These are phyloP conservation scores for Priceomyces castillae DNA, from an alignment of 805 yeast species.

Conservation along the genomic window DNA sequence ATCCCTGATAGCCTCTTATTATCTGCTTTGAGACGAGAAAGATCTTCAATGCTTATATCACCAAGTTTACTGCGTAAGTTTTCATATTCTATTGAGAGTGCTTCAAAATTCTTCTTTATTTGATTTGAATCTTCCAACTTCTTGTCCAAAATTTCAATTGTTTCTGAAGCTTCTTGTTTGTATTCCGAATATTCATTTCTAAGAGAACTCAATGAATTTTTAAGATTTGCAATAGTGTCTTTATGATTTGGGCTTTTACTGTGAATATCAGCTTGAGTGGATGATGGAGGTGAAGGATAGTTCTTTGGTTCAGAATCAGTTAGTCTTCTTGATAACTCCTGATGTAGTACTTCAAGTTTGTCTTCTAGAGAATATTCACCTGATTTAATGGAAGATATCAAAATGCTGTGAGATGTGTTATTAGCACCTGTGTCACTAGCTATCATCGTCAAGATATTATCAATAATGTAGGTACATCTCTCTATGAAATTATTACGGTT, in stretches of 20 bases:
- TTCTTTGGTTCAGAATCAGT: constrained; percentile 4
- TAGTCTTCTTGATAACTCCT: constrained; percentile 11
- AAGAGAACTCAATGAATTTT: constrained; percentile 20
- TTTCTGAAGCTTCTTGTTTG: constrained; percentile 16
- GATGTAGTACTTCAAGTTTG: not conserved
- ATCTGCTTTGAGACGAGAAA: constrained; percentile 13
- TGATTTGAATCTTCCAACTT: constrained; percentile 23
- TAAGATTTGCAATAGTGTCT: constrained; percentile 18
- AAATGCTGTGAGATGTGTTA: constrained; percentile 14
- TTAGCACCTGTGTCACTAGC: constrained; percentile 18
- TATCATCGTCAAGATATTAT: constrained; percentile 17
- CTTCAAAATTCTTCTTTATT: constrained; percentile 19
- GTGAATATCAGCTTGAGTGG: constrained; percentile 6
- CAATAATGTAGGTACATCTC: constrained; percentile 13
- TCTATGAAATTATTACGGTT: constrained; percentile 12
- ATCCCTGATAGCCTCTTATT: constrained; percentile 17
- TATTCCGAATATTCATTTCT: constrained; percentile 20
- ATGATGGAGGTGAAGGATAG: constrained; percentile 14
- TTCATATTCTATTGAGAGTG: constrained; percentile 11
- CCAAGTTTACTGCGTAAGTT: not conserved
- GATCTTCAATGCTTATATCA: constrained; percentile 3
- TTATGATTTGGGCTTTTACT: constrained; percentile 7
- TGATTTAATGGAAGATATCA: constrained; percentile 14
- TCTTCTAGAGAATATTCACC: constrained; percentile 5
- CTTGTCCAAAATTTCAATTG: constrained; percentile 19